Conservation (phyloP, 768 basidiomycete species). For the Psilocybe subaeruginosa region DNA sequence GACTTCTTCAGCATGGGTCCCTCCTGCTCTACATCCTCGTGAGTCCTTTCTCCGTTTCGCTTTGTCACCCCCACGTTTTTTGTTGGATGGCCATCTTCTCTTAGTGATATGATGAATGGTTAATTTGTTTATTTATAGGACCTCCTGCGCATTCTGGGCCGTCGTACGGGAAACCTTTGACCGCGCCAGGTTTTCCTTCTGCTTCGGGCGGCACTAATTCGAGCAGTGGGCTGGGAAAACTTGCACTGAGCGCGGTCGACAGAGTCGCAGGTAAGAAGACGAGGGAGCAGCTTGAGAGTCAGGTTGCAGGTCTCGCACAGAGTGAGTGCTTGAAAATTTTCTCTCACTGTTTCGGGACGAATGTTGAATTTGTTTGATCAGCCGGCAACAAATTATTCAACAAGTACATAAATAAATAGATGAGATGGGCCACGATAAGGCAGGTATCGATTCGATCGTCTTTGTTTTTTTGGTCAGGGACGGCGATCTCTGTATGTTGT, state of each 20-base stretch:
- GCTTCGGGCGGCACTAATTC: slow-evolving; percentile 7
- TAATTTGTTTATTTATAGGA: slow-evolving; percentile 12
- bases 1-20: slow-evolving; percentile 17
- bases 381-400: slow-evolving; percentile 48
- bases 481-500: background rate
- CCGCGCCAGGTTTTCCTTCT: slow-evolving; percentile 1
- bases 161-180: slow-evolving; percentile 14
- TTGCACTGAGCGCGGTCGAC: slow-evolving; percentile 56
- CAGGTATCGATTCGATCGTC: background rate
- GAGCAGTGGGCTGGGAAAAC: slow-evolving; percentile 32
- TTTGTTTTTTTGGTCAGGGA: background rate
- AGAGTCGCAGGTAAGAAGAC: slow-evolving; percentile 56
- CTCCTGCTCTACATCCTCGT: slow-evolving; percentile 16
- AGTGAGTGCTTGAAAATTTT: slow-evolving; percentile 40
- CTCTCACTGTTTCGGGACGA: slow-evolving; percentile 7
- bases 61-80: background rate
- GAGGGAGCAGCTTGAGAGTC: slow-evolving; percentile 50
- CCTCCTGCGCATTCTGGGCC: slow-evolving; percentile 9
- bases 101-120: background rate
- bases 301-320: slow-evolving; percentile 48
- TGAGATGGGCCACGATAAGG: background rate
- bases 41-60: background rate
- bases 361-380: slow-evolving; percentile 14
- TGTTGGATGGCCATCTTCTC: background rate
- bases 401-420: slow-evolving; percentile 43